Evolutionary conservation across 2,329 filamentous ascomycete genomes (phyloP).

Genomic region (Geosmithia putterillii): DNA sequence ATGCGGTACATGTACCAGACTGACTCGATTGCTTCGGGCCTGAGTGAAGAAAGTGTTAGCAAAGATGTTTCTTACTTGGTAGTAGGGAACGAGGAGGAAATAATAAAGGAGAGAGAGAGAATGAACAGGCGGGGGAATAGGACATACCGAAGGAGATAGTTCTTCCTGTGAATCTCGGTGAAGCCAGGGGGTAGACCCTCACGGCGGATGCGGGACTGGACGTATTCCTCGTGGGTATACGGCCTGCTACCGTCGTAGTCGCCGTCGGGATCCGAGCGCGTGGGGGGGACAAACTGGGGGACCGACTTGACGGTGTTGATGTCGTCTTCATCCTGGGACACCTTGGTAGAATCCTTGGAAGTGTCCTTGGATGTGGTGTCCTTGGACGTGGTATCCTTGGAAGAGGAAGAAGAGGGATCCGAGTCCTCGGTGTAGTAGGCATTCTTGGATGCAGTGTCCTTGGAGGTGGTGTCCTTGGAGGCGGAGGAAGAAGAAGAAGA

Average conservation of each 20-base stretch:
- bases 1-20: slow-evolving; percentile 88
- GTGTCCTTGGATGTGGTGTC: background rate
- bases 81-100: slow-evolving; percentile 5
- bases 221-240: slow-evolving; percentile 40
- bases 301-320: slow-evolving; percentile 1
- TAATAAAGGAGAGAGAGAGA: slow-evolving; percentile 13
- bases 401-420: background rate
- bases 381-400: background rate
- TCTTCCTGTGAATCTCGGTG: slow-evolving; percentile 25
- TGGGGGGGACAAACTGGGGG: slow-evolving; percentile 2
- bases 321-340: slow-evolving; percentile 1
- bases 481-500: too few relatives aligned
- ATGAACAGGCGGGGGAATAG: slow-evolving; percentile 8
- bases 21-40: slow-evolving; percentile 77
- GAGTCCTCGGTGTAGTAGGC: too few relatives aligned
- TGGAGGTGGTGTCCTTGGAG: background rate
- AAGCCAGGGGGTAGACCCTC: slow-evolving; percentile 39
- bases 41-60: slow-evolving; percentile 17
- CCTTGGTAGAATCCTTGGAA: too few relatives aligned
- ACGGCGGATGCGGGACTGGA: slow-evolving; percentile 28
- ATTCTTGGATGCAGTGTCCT: too few relatives aligned
- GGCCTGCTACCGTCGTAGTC: slow-evolving; percentile 17
- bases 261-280: background rate
- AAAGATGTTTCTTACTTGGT: too few relatives aligned
- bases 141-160: slow-evolving; percentile 51